Percentiles rank a stretch among this genome's conserved stretches.
These are phyloP conservation scores for Fusarium odoratissimum DNA, from an alignment of 2,329 filamentous ascomycete genomes.

Conservation along the genomic window DNA sequence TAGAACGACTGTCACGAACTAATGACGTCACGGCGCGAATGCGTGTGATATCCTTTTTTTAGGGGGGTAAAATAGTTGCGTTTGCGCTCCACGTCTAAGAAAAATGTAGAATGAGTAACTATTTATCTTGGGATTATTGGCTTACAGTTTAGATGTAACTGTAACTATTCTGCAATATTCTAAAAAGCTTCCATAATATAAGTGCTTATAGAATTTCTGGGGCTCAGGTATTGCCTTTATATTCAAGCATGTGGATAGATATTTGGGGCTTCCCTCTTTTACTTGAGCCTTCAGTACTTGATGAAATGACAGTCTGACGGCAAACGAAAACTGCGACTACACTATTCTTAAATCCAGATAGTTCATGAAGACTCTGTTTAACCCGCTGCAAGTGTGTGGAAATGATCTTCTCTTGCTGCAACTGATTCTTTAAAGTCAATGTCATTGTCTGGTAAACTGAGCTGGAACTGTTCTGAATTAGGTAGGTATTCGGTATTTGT, in stretches of 20 bases:
- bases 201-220: not conserved
- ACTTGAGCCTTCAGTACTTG: not conserved
- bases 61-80: not conserved
- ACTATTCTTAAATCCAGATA: not conserved
- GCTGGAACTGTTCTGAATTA: not conserved
- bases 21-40: conserved; percentile 38
- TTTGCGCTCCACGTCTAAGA: not conserved
- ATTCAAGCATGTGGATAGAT: not conserved
- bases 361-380: not conserved
- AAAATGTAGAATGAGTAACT: not conserved
- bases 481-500: not conserved
- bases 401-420: not conserved
- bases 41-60: conserved; percentile 1
- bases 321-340: not conserved
- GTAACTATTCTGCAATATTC: not conserved
- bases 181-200: too few species aligned
- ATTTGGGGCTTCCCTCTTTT: not conserved
- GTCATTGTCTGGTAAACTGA: not conserved
- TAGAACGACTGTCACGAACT: not conserved
- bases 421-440: not conserved
- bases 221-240: not conserved
- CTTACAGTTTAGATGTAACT: not conserved
- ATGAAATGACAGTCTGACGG: not conserved
- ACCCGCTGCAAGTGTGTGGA: not conserved
- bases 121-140: not conserved